Evolutionary conservation across 352 stramenopile species (phyloP).

Genomic region (Phytophthora multivora): DNA sequence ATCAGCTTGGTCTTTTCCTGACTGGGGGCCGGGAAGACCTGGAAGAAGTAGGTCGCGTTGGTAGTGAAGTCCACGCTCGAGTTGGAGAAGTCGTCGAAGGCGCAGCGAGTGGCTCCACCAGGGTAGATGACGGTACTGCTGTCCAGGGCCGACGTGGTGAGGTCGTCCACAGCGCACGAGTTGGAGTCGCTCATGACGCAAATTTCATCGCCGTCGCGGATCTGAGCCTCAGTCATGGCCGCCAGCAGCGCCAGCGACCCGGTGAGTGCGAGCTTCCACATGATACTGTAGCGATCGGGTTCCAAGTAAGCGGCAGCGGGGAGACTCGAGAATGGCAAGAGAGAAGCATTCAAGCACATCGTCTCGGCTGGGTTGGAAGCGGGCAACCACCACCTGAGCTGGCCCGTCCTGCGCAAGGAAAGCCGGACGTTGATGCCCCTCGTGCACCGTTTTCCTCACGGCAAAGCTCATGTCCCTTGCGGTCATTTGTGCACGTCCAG

Average conservation of each 20-base stretch:
- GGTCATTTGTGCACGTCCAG: slow-evolving; percentile 14
- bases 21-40: slow-evolving; percentile 63
- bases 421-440: slow-evolving; percentile 27
- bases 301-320: slow-evolving; percentile 8
- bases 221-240: slow-evolving; percentile 24
- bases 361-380: neutral
- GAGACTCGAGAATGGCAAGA: slow-evolving; percentile 23
- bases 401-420: slow-evolving; percentile 16
- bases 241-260: slow-evolving; percentile 33
- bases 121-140: slow-evolving; percentile 63
- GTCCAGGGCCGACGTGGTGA: slow-evolving; percentile 53
- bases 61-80: slow-evolving; percentile 46
- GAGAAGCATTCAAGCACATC: no score
- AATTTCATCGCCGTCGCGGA: slow-evolving; percentile 53
- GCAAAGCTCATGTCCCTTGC: slow-evolving; percentile 28
- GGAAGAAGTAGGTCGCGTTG: slow-evolving; percentile 75
- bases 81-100: slow-evolving; percentile 57
- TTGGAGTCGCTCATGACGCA: slow-evolving; percentile 61
- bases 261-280: slow-evolving; percentile 43
- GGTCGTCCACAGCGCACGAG: slow-evolving; percentile 52
- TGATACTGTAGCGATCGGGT: slow-evolving; percentile 3
- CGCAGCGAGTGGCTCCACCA: slow-evolving; percentile 54
- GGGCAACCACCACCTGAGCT: slow-evolving; percentile 17
- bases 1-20: slow-evolving; percentile 69
- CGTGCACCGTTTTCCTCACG: slow-evolving; percentile 22